Conservation (phyloP, 2,329 filamentous ascomycete species). For the Metarhizium album region DNA sequence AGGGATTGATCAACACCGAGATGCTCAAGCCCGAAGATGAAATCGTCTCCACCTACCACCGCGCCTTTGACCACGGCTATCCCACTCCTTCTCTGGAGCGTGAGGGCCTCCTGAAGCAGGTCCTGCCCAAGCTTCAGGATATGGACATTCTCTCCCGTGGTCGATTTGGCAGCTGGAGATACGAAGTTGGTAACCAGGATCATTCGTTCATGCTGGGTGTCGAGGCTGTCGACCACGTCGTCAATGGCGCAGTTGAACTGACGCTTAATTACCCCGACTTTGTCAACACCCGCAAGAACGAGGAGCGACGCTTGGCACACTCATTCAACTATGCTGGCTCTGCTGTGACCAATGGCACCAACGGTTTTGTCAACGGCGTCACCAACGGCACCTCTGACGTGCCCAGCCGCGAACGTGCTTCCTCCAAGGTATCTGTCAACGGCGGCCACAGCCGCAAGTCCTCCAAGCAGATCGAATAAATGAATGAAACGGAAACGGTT, state of each 20-base stretch:
- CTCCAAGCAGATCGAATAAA: conserved; percentile 23
- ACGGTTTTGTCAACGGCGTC: conserved; percentile 6
- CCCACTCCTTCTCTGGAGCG: conserved; percentile 91
- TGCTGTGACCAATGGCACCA: conserved; percentile 21
- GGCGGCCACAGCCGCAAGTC: conserved; percentile 21
- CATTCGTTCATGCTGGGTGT: conserved; percentile 97
- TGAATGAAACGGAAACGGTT: neutral
- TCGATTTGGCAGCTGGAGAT: conserved; percentile 95
- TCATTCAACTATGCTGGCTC: conserved; percentile 27
- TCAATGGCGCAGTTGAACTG: conserved; percentile 80
- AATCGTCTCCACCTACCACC: conserved; percentile 97
- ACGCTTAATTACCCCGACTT: conserved; percentile 96
- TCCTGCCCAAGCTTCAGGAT: conserved; percentile 84
- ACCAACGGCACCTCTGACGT: conserved; percentile 14
- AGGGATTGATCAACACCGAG: conserved; percentile 94
- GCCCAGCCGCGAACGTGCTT: conserved; percentile 23
- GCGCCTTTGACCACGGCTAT: conserved; percentile 96
- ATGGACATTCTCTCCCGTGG: conserved; percentile 91
- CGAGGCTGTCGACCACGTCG: conserved; percentile 82
- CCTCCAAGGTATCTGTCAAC: conserved; percentile 21
- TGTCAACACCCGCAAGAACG: conserved; percentile 68
- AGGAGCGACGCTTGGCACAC: conserved; percentile 32
- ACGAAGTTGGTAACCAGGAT: conserved; percentile 95
- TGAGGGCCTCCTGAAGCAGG: conserved; percentile 84
- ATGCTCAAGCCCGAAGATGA: conserved; percentile 88